Conservation (phyloP, 2,329 filamentous ascomycete genomes). For the Diaporthe ilicicola region DNA sequence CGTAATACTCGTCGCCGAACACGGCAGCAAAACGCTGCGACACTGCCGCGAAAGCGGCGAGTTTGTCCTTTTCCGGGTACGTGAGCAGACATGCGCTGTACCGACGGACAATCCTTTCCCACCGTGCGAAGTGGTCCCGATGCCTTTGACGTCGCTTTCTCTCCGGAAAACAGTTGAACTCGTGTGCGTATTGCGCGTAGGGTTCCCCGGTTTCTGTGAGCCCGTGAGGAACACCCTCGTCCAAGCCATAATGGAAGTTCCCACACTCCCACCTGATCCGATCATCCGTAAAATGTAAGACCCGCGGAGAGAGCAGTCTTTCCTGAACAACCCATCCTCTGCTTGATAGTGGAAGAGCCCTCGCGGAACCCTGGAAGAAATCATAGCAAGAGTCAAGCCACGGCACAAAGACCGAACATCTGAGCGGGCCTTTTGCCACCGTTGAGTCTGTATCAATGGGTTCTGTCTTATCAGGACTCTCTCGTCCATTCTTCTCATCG, state of each 20-base stretch:
- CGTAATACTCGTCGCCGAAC: conserved; percentile 3
- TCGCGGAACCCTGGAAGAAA: neutral
- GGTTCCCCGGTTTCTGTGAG: neutral
- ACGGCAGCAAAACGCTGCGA: neutral
- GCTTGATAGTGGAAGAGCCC: neutral
- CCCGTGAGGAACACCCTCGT: neutral
- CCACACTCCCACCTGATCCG: conserved; percentile 13
- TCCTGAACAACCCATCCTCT: conserved; percentile 22
- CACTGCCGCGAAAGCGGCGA: conserved; percentile 1
- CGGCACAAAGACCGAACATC: neutral
- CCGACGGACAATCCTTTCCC: neutral
- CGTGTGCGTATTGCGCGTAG: neutral
- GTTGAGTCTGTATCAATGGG: neutral
- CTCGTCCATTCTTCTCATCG: neutral
- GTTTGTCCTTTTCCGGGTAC: conserved; percentile 15
- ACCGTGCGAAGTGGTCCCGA: neutral
- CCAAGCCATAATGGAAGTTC: neutral
- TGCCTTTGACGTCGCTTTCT: neutral
- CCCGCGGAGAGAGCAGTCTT: conserved; percentile 9
- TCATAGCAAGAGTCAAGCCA: neutral
- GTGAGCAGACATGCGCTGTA: conserved; percentile 3
- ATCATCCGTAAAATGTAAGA: neutral
- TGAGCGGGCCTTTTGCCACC: neutral
- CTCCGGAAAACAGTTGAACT: neutral
- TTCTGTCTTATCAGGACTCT: neutral